phyloP scores from a whole-genome alignment of 2,329 filamentous ascomycete genomes.

The Fusarium mexicanum region DNA sequence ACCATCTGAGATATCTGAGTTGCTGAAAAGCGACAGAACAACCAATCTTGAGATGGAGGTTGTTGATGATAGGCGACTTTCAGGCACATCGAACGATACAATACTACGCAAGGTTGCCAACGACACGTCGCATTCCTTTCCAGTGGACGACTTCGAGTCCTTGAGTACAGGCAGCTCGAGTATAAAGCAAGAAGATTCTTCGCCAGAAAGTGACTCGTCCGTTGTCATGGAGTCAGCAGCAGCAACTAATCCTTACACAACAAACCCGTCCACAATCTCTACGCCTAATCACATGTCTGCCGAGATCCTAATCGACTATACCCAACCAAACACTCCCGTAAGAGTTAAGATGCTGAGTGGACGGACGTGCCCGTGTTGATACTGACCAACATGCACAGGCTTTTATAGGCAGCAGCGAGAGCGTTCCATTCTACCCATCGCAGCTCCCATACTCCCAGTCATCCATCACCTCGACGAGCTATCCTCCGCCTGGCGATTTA shows the following conservation, averaged over 20 bases:
- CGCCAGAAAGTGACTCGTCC: background rate
- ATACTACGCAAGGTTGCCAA: accelerated
- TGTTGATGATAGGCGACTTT: background rate
- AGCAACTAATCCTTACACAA: accelerated
- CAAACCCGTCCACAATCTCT: accelerated
- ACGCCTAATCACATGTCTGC: background rate
- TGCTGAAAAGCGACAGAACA: background rate
- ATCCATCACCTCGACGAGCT: accelerated
- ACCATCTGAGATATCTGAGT: background rate
- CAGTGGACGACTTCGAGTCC: too few relatives aligned
- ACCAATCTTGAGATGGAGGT: accelerated
- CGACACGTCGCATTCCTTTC: too few relatives aligned
- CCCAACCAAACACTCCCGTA: background rate
- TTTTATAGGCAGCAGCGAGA: accelerated
- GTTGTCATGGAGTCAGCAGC: accelerated
- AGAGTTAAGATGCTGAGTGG: background rate
- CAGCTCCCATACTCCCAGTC: background rate
- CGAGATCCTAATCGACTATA: accelerated
- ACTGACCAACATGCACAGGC: background rate
- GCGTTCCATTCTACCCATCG: accelerated
- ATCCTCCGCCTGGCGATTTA: accelerated
- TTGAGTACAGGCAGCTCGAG: background rate
- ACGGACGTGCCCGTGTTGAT: too few relatives aligned
- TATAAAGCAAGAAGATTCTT: background rate
- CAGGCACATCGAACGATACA: too few relatives aligned